phyloP scores from a whole-genome alignment of 371 early-diverging fungal genomes.

The Rhizopus microsporus region DNA sequence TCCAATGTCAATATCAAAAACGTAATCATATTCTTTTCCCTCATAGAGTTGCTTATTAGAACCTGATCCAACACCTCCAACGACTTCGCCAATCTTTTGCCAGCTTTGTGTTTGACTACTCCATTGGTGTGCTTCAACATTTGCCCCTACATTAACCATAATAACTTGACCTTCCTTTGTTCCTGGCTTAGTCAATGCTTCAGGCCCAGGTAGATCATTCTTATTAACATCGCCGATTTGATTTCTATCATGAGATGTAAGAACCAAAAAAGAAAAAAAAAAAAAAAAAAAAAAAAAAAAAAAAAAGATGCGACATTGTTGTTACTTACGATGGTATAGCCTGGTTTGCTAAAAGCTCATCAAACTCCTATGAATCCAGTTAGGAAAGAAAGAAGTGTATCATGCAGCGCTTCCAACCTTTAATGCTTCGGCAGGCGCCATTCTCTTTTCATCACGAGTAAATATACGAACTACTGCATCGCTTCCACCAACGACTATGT shows the following conservation, averaged over 20 bases:
- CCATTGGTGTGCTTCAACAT: slow-evolving; percentile 91
- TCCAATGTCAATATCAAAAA: slow-evolving; percentile 95
- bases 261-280: slow-evolving; percentile 17
- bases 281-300: not conserved
- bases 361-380: slow-evolving; percentile 47
- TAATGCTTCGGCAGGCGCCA: slow-evolving; percentile 58
- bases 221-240: slow-evolving; percentile 89
- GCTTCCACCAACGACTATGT: slow-evolving; percentile 86
- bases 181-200: slow-evolving; percentile 75
- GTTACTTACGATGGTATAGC: slow-evolving; percentile 74
- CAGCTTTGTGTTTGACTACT: slow-evolving; percentile 62
- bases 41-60: slow-evolving; percentile 72
- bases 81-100: slow-evolving; percentile 94
- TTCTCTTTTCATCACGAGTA: slow-evolving; percentile 62
- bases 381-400: not conserved
- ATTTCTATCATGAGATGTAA: slow-evolving; percentile 50
- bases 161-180: slow-evolving; percentile 84
- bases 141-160: slow-evolving; percentile 76
- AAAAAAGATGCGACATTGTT: not conserved
- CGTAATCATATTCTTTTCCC: slow-evolving; percentile 95
- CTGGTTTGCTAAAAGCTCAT: slow-evolving; percentile 72
- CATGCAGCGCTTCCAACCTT: slow-evolving; percentile 37
- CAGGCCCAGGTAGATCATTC: slow-evolving; percentile 77
- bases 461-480: slow-evolving; percentile 86
- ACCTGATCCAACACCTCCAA: slow-evolving; percentile 76